Evolutionary conservation across 306 rosid genomes (phyloP), one percentile per base, ranked within the genome.

Genomic region (Quercus agrifolia): DNA sequence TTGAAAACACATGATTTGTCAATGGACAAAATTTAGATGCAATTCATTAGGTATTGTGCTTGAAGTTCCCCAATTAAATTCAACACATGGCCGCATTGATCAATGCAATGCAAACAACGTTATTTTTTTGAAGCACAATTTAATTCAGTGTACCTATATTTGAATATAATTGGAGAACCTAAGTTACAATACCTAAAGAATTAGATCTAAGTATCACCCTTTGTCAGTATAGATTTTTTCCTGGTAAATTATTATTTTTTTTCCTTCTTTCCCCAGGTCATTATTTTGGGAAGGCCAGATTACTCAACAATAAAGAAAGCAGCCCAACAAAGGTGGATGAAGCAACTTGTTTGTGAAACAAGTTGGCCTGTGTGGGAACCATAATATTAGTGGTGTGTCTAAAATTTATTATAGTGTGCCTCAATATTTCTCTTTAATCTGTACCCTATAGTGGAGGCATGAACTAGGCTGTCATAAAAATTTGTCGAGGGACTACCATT

Each of bases 301-400:
- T 33, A 30, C 17, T 21, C n/a, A 30, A 31, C 25, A 31, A 46
- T 30, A 33, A 20, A 31, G 49, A 17, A 30, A 66, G 71, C 51
- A 18, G 49, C 51, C 62, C 49, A 27, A 41, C 6, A 57, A 67
- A 56, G 61, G 35, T 52, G 69, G 62, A 44, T 58, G 67, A 73
- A 73, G 52, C 59, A 46, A 56, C 35, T 59, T 54, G 55, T 56
- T 46, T 74, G 73, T 21, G 76, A 78, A 67, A 30, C 44, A 46
- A 78, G 74, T 27, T 78, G 83, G 68, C 79, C 30, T 19, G 8
- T 8, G 51, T 27, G 80, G 86, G 80, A 78, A 70, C 77, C 86
- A 78, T 38, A 79, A 51, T 52, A 28, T 57, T 64, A 41, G 46
- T 41, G 18, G 52, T 13, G 74, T 31, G 73, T 75, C 33, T 61